Evolutionary conservation across 169 alveolate genomes (phyloP), one percentile per base, ranked within the genome.

Genomic region (Theileria annulata): DNA sequence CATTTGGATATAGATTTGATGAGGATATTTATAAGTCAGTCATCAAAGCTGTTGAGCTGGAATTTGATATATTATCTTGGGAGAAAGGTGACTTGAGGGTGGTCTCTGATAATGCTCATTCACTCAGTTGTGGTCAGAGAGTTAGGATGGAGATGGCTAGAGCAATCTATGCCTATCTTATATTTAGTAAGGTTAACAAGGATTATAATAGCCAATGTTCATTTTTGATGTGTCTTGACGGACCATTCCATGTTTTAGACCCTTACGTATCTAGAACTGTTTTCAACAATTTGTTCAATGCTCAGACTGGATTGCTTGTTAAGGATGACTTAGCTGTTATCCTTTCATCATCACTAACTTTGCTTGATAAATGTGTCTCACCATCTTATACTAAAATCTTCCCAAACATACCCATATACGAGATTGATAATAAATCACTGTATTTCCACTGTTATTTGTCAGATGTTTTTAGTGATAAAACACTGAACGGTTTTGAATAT

Each of bases 101-200:
- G 47, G 42, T 83, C 15, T 75, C 85, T 5, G 86, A 83, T 49
- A 71, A 76, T 60, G 90, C 80, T 12, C 70, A 71, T 37, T 77
- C 87, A 25, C 74, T 96, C 49, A 90, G 96, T 79, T 97, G 98
- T 67, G 99, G 99, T 0, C 96, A 96, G 75, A 88, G 95, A 19
- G 97, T 97, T 0, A 88, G 99, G 73, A 79, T 96, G 13, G 84
- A 95, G 73, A 87, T 96, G 66, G 99, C 99, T 8, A 70, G 99
- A 59, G 97, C 98, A 1, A 70, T 96, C 6, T 96, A 96, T 82
- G 87, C 88, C 0, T 80, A 80, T 23, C 5, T 80, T 68, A 25
- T 86, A 8, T 76, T 74, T 79, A 71, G 84, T 77, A 71, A 75
- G 72, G 85, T 77, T 6, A 81, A 81, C 59, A 78, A 56, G 60